Base-by-base conservation (phyloP, 208 protist species). In the Leishmania major region DNA sequence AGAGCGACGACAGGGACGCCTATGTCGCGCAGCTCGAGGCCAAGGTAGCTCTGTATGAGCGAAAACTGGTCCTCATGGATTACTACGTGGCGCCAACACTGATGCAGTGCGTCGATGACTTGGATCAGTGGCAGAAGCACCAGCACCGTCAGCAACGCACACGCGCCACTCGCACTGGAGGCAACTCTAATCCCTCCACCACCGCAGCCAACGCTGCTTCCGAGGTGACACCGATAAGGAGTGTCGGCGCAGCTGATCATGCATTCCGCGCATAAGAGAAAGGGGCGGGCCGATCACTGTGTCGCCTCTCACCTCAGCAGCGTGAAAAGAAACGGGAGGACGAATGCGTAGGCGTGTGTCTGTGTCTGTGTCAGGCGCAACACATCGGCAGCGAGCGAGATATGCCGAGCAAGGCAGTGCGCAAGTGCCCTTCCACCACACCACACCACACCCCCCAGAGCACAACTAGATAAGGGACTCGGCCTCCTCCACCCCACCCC, bases 21-120 rank as follows among this genome's bases (percentile, higher is more conserved):
- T 77, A 87, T 53, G 35, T 90, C 13, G 31, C 71, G 37, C 79
- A 76, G 74, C 77, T 92, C 45, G 74, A 84, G 37, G n/a, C 79
- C 47, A 75, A 60, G 31, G 31, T 88, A 17, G 77, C 83, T 22
- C 80, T 88, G 40, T 90, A 85, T 76, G 86, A 92, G 72, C 72
- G 82, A 37, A 87, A 80, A 75, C 78, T 89, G 60, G 74, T 60
- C 3, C 80, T 90, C 60, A 82, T 92, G 82, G 83, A 87, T 49
- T 47, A 86, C 45, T 85, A 84, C 45, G 69, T 92, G 49, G 84
- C 85, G 51, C 89, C 86, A 67, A 79, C 59, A 53, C 28, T 92
- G 22, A 64, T 73, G 40, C 80, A 80, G 4, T 87, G 80, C 40
- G 87, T 84, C 59, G 80, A 83, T 25, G 78, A 88, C 45, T 70